Percentiles rank a stretch among this genome's conserved stretches.
These are phyloP conservation scores for Dalbergia cochinchinensis DNA, from an alignment of 306 rosid species.

Conservation along the genomic window DNA sequence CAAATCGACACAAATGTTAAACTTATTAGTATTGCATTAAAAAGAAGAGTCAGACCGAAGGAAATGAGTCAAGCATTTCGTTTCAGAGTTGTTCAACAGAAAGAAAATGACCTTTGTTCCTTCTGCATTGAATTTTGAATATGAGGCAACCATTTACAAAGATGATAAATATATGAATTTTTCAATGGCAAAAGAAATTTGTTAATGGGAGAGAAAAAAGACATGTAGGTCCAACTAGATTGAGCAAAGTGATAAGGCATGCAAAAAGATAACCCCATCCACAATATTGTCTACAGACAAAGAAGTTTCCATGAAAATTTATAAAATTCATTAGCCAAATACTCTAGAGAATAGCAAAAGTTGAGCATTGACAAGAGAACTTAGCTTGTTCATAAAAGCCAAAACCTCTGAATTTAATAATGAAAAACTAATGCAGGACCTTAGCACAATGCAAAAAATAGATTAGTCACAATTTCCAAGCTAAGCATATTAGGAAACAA, in stretches of 20 bases:
- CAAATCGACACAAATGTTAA: constrained; percentile 29
- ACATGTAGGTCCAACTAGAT: not conserved
- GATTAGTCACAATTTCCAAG: not conserved
- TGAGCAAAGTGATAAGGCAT: not conserved
- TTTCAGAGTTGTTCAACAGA: constrained; percentile 5
- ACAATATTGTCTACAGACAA: not conserved
- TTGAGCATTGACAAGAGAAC: too few relatives aligned
- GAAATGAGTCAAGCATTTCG: not conserved
- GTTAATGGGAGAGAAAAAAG: not conserved
- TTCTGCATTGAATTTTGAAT: not conserved
- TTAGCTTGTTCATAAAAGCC: not conserved
- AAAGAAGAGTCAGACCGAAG: not conserved
- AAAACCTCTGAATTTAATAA: constrained; percentile 11
- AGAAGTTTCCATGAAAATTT: not conserved
- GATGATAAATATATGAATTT: constrained; percentile 9
- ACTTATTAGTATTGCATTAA: not conserved
- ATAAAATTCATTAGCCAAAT: not conserved
- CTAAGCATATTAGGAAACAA: not conserved
- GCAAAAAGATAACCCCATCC: not conserved
- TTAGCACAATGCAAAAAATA: not conserved
- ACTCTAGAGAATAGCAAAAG: not conserved
- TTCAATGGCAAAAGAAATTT: not conserved
- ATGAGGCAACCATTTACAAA: constrained; percentile 32
- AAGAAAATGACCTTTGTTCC: constrained; percentile 14
- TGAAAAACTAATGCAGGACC: not conserved